Evolutionary conservation across 768 basidiomycete species (phyloP), one percentile per base, ranked within the genome.

Genomic region (Dentipellis sp.): DNA sequence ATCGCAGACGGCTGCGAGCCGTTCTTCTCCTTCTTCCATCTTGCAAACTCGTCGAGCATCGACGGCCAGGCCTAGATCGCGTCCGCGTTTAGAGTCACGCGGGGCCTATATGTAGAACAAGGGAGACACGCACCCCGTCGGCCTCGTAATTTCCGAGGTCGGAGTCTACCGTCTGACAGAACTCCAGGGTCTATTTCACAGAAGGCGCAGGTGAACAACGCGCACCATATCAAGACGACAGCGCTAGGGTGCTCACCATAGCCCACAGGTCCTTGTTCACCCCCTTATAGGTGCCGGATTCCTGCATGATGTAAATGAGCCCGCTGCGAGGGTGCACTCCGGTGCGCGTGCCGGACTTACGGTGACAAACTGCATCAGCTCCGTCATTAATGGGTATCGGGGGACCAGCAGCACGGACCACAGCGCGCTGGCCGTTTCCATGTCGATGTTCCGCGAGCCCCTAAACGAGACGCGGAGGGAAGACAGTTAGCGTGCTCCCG

Each of bases 241-340:
- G 48, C 52, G 37, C 10, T 39, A 56, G 1, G 22, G 21, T 9
- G 71, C 76, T 12, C 58, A 87, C 89, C 90, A 92, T 92, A 56
- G 69, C 79, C 91, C 91, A 94, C 9, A 91, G 70, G 69, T 94
- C 91, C 64, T 88, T 88, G 68, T 90, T 92, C 12, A 83, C 81
- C 0, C 84, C 86, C 64, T 84, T 91, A 70, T 88, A 90, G 3
- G 72, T 76, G 7, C 77, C 79, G 58, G 69, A 74, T 52, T 80
- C 71, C 71, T 75, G 55, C 53, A 55, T 51, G n/a, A 50, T 37
- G 36, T 4, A 11, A 23, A 29, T 23, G 19, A 36, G 36, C 5
- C n/a, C 12, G 16, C 1, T 16, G 23, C 17, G 34, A 5, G 50
- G 14, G 38, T 39, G 0, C n/a, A 21, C 37, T 51, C 35, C 36